A percentile compares a stretch with the other conserved stretches of the same genome.
These are phyloP conservation scores for Thecaphora thlaspeos DNA, from an alignment of 1,284 basidiomycete species.

Conservation along the genomic window DNA sequence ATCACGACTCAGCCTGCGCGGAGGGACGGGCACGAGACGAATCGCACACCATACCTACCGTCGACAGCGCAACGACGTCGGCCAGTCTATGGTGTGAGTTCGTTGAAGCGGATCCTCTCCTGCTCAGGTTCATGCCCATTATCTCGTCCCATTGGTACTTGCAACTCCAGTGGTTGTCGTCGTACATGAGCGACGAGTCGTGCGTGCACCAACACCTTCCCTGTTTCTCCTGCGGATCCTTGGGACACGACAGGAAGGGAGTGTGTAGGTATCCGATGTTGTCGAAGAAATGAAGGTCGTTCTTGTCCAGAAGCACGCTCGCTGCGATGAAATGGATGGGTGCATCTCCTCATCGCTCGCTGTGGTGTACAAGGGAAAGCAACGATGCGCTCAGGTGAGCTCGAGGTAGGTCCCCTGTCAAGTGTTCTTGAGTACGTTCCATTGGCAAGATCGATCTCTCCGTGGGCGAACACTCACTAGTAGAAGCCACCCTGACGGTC, in stretches of 20 bases:
- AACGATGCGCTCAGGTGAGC: not conserved
- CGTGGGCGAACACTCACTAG: constrained; percentile 18
- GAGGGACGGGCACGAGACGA: too few species aligned
- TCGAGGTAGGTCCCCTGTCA: too few species aligned
- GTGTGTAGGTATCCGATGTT: constrained; percentile 55
- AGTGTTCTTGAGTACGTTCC: too few species aligned
- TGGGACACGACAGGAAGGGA: constrained; percentile 50
- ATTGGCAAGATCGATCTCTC: too few species aligned
- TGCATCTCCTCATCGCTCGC: constrained; percentile 77
- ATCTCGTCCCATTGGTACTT: constrained; percentile 22
- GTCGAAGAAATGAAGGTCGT: constrained; percentile 37
- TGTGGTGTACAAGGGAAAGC: not conserved
- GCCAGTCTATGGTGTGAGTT: not conserved
- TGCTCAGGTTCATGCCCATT: constrained; percentile 8
- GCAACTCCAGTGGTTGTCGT: constrained; percentile 15
- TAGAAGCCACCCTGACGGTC: constrained; percentile 72
- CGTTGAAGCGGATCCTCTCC: not conserved
- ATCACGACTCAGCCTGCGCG: too few species aligned
- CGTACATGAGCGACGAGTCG: constrained; percentile 24
- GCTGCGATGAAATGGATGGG: constrained; percentile 61
- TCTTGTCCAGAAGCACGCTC: constrained; percentile 36
- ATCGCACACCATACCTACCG: too few species aligned
- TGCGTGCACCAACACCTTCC: constrained; percentile 21
- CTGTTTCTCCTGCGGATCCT: not conserved
- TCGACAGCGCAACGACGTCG: too few species aligned